Conservation (phyloP, 2,329 filamentous ascomycete species). For the Diaporthe sp. region DNA sequence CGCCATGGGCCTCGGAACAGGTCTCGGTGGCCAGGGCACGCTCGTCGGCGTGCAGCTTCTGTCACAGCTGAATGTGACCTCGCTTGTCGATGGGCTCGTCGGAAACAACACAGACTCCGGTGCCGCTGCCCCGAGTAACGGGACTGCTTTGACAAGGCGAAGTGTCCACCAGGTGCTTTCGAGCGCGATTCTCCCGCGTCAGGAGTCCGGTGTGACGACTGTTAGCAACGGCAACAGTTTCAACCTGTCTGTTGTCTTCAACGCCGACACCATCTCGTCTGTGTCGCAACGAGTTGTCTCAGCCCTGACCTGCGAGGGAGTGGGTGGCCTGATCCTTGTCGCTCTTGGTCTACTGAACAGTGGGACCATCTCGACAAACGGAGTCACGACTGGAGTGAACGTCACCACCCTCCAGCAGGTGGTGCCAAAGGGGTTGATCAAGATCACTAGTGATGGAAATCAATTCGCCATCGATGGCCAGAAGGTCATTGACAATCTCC, state of each 20-base stretch:
- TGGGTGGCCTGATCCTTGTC: constrained; percentile 49
- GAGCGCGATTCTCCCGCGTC: neutral
- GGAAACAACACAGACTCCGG: constrained; percentile 8
- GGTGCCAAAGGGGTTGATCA: constrained; percentile 45
- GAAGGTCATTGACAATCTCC: constrained; percentile 41
- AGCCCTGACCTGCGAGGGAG: constrained; percentile 48
- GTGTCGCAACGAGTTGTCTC: constrained; percentile 48
- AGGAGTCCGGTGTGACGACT: neutral
- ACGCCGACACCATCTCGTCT: constrained; percentile 47
- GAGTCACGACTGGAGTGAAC: constrained; percentile 11
- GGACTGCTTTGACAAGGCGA: neutral
- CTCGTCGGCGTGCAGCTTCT: constrained; percentile 48
- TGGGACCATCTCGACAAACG: constrained; percentile 28
- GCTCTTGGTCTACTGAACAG: constrained; percentile 42
- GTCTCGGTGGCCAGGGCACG: constrained; percentile 50
- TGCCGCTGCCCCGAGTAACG: neutral
- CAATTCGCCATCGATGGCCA: constrained; percentile 46
- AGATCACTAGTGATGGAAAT: constrained; percentile 45
- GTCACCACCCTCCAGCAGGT: constrained; percentile 41
- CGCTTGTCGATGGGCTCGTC: constrained; percentile 5
- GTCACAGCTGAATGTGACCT: constrained; percentile 39
- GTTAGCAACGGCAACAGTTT: constrained; percentile 31
- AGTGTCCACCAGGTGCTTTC: neutral
- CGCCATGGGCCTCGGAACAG: constrained; percentile 51
- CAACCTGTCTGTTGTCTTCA: constrained; percentile 47